phyloP scores from a whole-genome alignment of 768 basidiomycete genomes.

The Russula brevipes region DNA sequence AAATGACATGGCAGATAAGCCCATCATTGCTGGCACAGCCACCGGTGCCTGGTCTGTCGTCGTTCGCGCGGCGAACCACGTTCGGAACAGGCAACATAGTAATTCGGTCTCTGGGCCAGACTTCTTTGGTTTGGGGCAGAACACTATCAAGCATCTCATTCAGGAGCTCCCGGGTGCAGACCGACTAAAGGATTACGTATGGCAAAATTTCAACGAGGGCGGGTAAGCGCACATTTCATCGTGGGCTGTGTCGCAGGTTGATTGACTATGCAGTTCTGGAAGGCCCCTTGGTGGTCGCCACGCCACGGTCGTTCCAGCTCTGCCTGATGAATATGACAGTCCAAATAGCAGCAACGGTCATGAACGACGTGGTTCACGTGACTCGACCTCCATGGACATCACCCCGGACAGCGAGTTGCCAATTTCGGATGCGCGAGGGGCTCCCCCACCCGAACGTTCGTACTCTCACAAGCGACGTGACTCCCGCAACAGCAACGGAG shows the following conservation, averaged over 20 bases:
- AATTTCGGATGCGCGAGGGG: conserved; percentile 17
- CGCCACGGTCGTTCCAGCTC: conserved; percentile 73
- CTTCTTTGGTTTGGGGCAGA: conserved; percentile 83
- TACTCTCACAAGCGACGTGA: conserved; percentile 19
- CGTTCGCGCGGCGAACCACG: conserved; percentile 74
- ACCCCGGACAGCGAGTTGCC: conserved; percentile 15
- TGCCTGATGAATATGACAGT: conserved; percentile 67
- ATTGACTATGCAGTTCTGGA: conserved; percentile 27
- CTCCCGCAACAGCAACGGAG: conserved; percentile 22
- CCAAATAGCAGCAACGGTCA: conserved; percentile 30
- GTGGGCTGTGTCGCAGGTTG: conserved; percentile 17
- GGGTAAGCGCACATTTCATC: conserved; percentile 50
- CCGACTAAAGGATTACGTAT: conserved; percentile 71
- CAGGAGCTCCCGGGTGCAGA: conserved; percentile 75
- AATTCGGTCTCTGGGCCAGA: conserved; percentile 87
- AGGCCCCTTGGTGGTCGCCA: conserved; percentile 78
- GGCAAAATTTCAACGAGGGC: conserved; percentile 83
- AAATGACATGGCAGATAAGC: conserved; percentile 61
- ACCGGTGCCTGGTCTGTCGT: conserved; percentile 85
- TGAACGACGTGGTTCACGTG: conserved; percentile 20
- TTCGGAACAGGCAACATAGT: conserved; percentile 76
- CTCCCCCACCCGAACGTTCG: conserved; percentile 7
- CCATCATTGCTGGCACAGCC: conserved; percentile 79
- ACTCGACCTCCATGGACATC: conserved; percentile 19
- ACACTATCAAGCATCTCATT: conserved; percentile 86